Evolutionary conservation across 192 early-diverging fungal genomes (phyloP), one percentile per base, ranked within the genome.

Genomic region (Coemansia sp.): DNA sequence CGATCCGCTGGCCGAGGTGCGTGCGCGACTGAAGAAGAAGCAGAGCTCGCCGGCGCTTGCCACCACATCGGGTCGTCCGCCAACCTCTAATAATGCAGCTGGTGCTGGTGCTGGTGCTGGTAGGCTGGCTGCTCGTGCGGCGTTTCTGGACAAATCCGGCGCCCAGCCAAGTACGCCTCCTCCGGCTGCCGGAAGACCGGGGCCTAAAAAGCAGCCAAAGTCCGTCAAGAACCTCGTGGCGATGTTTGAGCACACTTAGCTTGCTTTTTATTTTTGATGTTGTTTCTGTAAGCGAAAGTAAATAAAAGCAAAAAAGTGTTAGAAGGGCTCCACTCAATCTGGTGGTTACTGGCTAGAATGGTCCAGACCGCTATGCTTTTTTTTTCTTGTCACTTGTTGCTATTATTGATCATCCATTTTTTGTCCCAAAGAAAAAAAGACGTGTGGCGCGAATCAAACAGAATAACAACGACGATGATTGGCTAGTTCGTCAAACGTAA

Each of bases 11-110:
- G 73, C 78, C 4, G 73, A 76, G 40, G 70, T 60, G 12, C 78
- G 78, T 36, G 67, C 71, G 41, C 69, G 78, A 61, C 73, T 81
- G 39, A 76, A 76, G 58, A 81, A 73, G 48, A 81, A 81, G 57
- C 68, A 81, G 67, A 81, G 78, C 61, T 66, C 78, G 3, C 74
- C 78, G 6, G 39, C 51, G 43, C 60, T 81, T n/a, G 41, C 40
- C 2, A 72, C 69, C 1, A 37, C 63, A 11, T 52, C 43, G 26
- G 54, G 21, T 5, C 18, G 54, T 9, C 13, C 26, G 39, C 21
- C 37, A 39, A 37, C 32, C 3, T 10, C 60, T 5, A 42, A 32
- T 2, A 32, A 2, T 4, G 32, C 32, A 32, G 32, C 32, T n/a
- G 41, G 62, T 42, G 36, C 40, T 41, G 41, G 16, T 8, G n/a